A percentile compares a stretch with the other conserved stretches of the same genome.
phyloP scores from a whole-genome alignment of 176 grass and related monocot species.

The Ensete ventricosum region DNA sequence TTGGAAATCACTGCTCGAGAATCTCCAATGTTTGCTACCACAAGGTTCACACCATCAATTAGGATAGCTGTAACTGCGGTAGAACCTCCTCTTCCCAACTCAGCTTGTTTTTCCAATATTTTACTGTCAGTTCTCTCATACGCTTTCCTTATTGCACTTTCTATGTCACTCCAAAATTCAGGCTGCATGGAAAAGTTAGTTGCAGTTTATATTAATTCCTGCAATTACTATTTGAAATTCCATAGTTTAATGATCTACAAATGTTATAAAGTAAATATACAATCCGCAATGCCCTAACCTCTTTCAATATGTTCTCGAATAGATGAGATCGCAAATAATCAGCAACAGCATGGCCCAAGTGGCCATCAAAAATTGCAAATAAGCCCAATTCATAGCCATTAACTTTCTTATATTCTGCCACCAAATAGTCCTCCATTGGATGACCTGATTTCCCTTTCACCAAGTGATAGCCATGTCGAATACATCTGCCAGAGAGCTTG shows the following conservation, averaged over 20 bases:
- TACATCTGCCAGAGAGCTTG: slow-evolving; percentile 51
- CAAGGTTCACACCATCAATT: slow-evolving; percentile 55
- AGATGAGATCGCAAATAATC: slow-evolving; percentile 58
- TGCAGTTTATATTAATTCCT: not conserved
- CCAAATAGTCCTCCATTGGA: slow-evolving; percentile 84
- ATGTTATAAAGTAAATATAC: not conserved
- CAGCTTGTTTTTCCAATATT: slow-evolving; percentile 64
- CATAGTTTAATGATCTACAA: no score
- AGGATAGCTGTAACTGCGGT: slow-evolving; percentile 83
- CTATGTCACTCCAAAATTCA: slow-evolving; percentile 62
- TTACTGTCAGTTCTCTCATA: slow-evolving; percentile 67
- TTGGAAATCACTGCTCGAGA: slow-evolving; percentile 72
- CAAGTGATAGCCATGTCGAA: slow-evolving; percentile 74
- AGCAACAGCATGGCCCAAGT: slow-evolving; percentile 65
- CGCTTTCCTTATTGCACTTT: slow-evolving; percentile 57
- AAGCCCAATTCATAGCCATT: slow-evolving; percentile 51
- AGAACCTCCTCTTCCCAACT: slow-evolving; percentile 82
- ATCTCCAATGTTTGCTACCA: slow-evolving; percentile 85
- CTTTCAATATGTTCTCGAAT: slow-evolving; percentile 72
- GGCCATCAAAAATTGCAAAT: slow-evolving; percentile 88
- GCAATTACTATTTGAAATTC: no score
- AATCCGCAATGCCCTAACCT: slow-evolving; percentile 36
- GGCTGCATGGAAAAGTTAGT: slow-evolving; percentile 38
- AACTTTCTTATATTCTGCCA: slow-evolving; percentile 68
- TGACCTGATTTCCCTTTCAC: slow-evolving; percentile 84